Evolutionary conservation across 305 asterid genomes (phyloP), one percentile per base, ranked within the genome.

Genomic region (Stenogyne calaminthoides): DNA sequence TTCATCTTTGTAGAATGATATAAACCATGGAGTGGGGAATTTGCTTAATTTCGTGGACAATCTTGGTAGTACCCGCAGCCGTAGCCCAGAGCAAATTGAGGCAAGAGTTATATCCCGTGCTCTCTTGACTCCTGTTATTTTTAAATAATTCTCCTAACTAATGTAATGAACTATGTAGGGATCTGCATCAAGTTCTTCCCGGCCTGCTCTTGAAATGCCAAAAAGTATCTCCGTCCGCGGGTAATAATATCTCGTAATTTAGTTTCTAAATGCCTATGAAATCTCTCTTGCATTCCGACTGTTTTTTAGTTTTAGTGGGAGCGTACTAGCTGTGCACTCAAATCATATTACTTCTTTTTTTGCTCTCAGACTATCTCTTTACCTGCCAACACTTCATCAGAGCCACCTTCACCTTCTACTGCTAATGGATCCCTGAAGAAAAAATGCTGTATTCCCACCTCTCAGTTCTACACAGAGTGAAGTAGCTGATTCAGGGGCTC

Each of bases 201-300:
- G 67, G 79, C 92, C 89, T 40, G 88, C 89, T 49, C 89, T 91
- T 73, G 92, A 85, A 77, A 42, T 79, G 77, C 92, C 88, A 1
- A 82, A n/a, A 65, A 64, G 70, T 51, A 57, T 79, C 91, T 83
- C 92, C 96, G 66, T 65, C 87, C 72, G n/a, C 84, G 87, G 99
- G 97, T 94, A 88, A 81, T 66, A 18, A 60, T 62, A 54, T 54
- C 76, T 39, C 55, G 19, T 69, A 14, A 59, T 9, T 64, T 51
- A 72, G 73, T 65, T 39, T 72, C 20, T 40, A 34, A 20, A 67
- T 52, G 64, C 73, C 74, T 40, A 29, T 22, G 57, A 73, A 70
- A 39, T 67, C 40, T 32, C 20, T 27, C 55, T 32, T 19, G 32
- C n/a, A 49, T 14, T 56, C 56, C n/a, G 10, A n/a, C 67, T 12